A percentile compares a stretch with the other conserved stretches of the same genome.
Evolutionary conservation across 2,329 filamentous ascomycete species (phyloP).

Genomic region (Penicillium brevicompactum): DNA sequence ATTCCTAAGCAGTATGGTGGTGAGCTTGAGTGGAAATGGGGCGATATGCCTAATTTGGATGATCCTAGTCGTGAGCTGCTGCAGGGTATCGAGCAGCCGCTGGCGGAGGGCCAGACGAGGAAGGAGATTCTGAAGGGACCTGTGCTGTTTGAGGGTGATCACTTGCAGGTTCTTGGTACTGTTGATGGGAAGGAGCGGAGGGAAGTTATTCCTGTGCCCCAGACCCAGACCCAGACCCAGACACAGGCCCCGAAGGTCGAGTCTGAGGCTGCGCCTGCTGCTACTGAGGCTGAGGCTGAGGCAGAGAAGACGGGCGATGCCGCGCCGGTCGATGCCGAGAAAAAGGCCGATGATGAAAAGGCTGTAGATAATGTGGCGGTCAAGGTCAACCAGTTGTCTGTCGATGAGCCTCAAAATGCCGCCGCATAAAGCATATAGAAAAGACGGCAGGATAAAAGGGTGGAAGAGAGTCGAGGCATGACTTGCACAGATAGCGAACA

Average conservation of each 20-base stretch:
- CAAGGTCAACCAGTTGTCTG: conserved; percentile 3
- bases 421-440: conserved; percentile 10
- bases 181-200: conserved; percentile 37
- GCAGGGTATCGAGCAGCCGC: conserved; percentile 32
- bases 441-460: not conserved
- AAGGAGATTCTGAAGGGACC: conserved; percentile 38
- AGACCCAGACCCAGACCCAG: conserved; percentile 8
- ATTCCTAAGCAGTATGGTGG: conserved; percentile 92
- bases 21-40: conserved; percentile 79
- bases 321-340: not conserved
- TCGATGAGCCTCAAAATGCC: not conserved
- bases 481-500: conserved; percentile 3
- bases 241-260: too few species aligned
- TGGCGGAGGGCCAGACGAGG: conserved; percentile 26
- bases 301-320: not conserved
- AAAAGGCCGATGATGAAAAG: conserved; percentile 6
- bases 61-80: conserved; percentile 39
- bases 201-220: conserved; percentile 27
- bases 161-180: conserved; percentile 36
- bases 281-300: not conserved
- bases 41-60: conserved; percentile 74
- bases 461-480: not conserved
- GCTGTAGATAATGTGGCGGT: conserved; percentile 4
- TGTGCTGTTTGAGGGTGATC: conserved; percentile 36
- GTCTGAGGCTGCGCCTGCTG: not conserved